Base-by-base conservation (phyloP, 306 rosid species). In the Cucurbita pepo region DNA sequence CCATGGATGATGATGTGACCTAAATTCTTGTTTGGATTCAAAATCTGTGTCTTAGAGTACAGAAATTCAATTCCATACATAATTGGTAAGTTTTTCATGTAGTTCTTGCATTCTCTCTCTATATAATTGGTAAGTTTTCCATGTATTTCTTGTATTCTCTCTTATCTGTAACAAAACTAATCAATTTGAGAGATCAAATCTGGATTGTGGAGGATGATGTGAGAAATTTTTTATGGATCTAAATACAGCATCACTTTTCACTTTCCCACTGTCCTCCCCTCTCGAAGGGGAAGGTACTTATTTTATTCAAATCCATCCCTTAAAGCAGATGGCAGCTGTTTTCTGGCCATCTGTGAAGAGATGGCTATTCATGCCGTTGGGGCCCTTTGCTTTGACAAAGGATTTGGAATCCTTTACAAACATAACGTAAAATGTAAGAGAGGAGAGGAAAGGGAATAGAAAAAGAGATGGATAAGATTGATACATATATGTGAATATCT, bases 311-410 rank as follows among this genome's bases (percentile, higher is more conserved):
- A 2, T 18, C 30, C 15, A 64, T 64, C 52, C 10, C 52, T 44
- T 65, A 10, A 64, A 63, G 70, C 52, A 44, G 54, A 65, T 44
- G 71, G 38, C 54, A 50, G 54, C 54, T 44, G 71, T 36, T 11
- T 21, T 13, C 71, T 43, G 70, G 8, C 70, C 22, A 63, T 40
- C 30, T 44, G 55, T 45, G 54, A 44, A 43, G 51, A 64, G 30
- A 64, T 64, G 71, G 71, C 52, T n/a, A 40, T 44, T 19, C 71
- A 64, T 64, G n/a, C 54, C 11, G 54, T 21, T 67, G 72, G 72
- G 72, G 41, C 72, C 72, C 72, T 45, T 45, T 67, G 12, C 56
- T 67, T 67, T 67, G 72, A 67, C 54, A 30, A 67, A 45, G 56
- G 41, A 47, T 67, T 67, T 45, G 54, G 54, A 67, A 12, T 67